A percentile compares a stretch with the other conserved stretches of the same genome.
phyloP scores from a whole-genome alignment of 306 rosid species.

The Aeschynomene evenia region DNA sequence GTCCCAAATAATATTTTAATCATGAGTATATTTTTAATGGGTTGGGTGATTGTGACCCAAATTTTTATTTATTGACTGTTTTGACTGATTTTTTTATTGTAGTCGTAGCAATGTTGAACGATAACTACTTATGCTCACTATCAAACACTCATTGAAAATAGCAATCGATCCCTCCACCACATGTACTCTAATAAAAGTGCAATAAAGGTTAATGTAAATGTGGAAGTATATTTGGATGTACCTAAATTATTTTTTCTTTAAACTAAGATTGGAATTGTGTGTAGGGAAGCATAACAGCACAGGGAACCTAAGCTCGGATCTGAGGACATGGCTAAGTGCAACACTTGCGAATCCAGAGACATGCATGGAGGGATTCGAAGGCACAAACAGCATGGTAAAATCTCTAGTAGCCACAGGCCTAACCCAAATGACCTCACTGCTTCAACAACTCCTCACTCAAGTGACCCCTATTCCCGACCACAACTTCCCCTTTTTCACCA shows the following conservation, averaged over 20 bases:
- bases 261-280: background rate
- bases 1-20: no score
- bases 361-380: conserved; percentile 85
- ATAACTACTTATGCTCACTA: no score
- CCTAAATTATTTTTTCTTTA: background rate
- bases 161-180: no score
- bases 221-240: no score
- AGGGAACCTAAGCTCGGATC: conserved; percentile 69
- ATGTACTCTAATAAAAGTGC: no score
- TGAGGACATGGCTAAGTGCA: conserved; percentile 89
- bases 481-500: background rate
- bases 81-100: no score
- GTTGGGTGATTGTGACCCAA: no score
- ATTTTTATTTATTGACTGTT: no score
- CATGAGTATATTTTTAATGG: no score
- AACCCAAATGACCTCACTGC: conserved; percentile 50
- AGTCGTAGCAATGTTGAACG: no score
- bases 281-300: conserved; percentile 73
- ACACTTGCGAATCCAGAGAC: conserved; percentile 74
- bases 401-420: conserved; percentile 50
- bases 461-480: conserved; percentile 43
- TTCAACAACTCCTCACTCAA: conserved; percentile 54
- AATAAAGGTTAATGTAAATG: no score
- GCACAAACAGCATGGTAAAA: conserved; percentile 62
- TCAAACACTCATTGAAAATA: no score